Conservation (phyloP, 306 rosid species). For the Luffa aegyptiaca region DNA sequence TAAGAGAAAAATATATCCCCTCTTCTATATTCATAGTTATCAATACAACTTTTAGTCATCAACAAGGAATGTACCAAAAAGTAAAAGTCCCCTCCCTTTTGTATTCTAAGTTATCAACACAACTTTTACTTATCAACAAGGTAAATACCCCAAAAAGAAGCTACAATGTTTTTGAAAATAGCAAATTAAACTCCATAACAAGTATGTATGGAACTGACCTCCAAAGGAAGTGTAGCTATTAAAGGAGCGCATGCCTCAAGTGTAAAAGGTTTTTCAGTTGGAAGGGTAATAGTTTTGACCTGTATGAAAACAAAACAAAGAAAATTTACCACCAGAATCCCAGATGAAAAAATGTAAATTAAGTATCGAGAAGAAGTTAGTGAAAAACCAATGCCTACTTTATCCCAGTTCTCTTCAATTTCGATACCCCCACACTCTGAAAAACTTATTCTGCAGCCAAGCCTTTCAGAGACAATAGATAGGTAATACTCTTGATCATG, state of each 20-base stretch:
- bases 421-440: conserved; percentile 82
- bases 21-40: neutral
- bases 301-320: conserved; percentile 3
- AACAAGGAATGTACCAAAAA: too few species aligned
- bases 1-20: too few species aligned
- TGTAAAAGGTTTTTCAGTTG: conserved; percentile 51
- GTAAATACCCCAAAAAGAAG: neutral
- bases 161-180: neutral
- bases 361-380: neutral
- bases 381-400: conserved; percentile 23
- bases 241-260: conserved; percentile 66
- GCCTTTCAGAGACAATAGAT: conserved; percentile 72
- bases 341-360: neutral
- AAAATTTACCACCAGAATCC: neutral
- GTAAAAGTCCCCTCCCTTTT: neutral
- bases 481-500: conserved; percentile 76
- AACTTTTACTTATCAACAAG: neutral
- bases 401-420: conserved; percentile 85
- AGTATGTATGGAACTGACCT: conserved; percentile 27
- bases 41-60: neutral
- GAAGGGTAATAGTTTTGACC: conserved; percentile 74
- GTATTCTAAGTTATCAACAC: neutral
- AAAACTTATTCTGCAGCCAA: conserved; percentile 64
- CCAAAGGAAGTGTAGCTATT: conserved; percentile 82
- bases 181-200: neutral